A percentile compares a stretch with the other conserved stretches of the same genome.
These are phyloP conservation scores for Aspergillus sojae DNA, from an alignment of 2,329 filamentous ascomycete species.

Conservation along the genomic window DNA sequence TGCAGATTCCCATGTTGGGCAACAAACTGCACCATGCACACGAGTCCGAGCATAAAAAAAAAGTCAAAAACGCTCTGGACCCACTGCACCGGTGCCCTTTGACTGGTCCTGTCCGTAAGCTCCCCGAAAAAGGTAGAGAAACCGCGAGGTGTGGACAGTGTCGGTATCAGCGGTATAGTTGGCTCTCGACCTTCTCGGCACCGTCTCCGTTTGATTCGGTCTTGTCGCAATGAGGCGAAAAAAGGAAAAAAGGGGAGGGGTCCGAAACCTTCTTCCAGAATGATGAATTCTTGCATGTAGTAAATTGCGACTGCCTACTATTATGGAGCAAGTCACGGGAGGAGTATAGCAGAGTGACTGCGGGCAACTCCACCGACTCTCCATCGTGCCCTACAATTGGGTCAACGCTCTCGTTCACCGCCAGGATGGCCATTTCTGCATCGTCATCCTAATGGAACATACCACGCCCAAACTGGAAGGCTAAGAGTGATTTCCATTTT, in stretches of 20 bases:
- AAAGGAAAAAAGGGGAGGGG: neutral
- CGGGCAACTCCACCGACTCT: neutral
- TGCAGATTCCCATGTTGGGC: constrained; percentile 14
- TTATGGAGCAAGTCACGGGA: neutral
- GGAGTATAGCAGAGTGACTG: neutral
- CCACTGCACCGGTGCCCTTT: neutral
- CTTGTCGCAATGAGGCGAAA: neutral
- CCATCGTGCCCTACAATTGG: constrained; percentile 22
- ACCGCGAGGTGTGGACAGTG: neutral
- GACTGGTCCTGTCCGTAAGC: neutral
- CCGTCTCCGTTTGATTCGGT: neutral
- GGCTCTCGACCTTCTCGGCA: neutral
- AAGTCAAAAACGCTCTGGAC: neutral
- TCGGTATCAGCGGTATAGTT: neutral
- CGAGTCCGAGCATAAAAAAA: constrained; percentile 11
- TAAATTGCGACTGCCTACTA: neutral
- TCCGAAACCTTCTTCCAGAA: neutral
- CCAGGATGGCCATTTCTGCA: constrained; percentile 17
- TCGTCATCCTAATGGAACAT: constrained; percentile 17
- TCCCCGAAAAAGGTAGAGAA: neutral
- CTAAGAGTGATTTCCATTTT: neutral
- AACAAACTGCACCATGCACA: constrained; percentile 18
- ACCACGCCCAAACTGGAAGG: constrained; percentile 11
- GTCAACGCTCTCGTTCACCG: constrained; percentile 23
- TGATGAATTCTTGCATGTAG: neutral